These are phyloP conservation scores for Euphorbia tirucalli DNA, from an alignment of 345 rosid species.

Conservation along the genomic window DNA sequence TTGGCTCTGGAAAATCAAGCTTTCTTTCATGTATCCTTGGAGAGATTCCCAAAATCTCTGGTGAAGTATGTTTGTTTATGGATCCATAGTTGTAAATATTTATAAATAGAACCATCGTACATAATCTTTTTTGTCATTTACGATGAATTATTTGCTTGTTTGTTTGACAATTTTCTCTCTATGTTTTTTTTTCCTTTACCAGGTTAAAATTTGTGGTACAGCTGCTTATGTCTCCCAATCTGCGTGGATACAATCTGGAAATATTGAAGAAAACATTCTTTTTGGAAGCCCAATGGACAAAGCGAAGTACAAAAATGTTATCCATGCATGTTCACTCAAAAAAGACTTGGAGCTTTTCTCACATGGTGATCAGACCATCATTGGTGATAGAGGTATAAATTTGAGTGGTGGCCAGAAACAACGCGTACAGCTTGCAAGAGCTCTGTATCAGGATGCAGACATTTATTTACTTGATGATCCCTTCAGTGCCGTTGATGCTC, in stretches of 20 bases:
- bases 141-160: not conserved
- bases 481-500: conserved; percentile 99
- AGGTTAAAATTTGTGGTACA: conserved; percentile 93
- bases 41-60: conserved; percentile 92
- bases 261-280: conserved; percentile 96
- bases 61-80: conserved; percentile 72
- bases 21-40: conserved; percentile 98
- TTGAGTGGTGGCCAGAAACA: conserved; percentile 99
- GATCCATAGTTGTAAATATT: conserved; percentile 12
- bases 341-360: conserved; percentile 97
- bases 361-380: conserved; percentile 97
- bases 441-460: conserved; percentile 98
- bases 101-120: not conserved
- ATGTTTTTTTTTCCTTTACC: conserved; percentile 23
- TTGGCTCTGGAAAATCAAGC: conserved; percentile 98
- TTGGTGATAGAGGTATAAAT: conserved; percentile 99
- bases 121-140: conserved; percentile 13
- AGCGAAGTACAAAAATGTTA: conserved; percentile 78
- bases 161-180: not conserved
- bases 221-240: conserved; percentile 98
- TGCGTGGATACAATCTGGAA: conserved; percentile 99
- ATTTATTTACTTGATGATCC: conserved; percentile 97
- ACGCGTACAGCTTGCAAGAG: conserved; percentile 99
- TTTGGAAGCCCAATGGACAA: conserved; percentile 97
- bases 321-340: conserved; percentile 92